phyloP scores from a whole-genome alignment of 495 filamentous ascomycete genomes.

The Hypoxylon trugodes region DNA sequence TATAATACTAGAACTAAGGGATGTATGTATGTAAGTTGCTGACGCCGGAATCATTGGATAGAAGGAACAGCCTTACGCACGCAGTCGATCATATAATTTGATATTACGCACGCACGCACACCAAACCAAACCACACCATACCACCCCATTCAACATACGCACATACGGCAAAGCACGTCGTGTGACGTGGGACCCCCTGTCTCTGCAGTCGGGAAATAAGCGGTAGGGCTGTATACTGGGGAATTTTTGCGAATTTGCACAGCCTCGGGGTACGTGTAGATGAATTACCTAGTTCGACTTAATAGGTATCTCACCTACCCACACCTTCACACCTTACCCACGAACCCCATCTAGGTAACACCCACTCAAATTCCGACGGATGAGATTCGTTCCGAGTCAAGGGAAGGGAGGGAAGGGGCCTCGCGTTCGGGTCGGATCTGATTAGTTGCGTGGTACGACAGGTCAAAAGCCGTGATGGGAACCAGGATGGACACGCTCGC shows the following conservation, averaged over 20 bases:
- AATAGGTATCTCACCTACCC: not conserved
- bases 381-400: conserved; percentile 12
- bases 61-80: conserved; percentile 1
- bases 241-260: no score
- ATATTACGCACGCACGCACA: no score
- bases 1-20: not conserved
- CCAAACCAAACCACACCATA: no score
- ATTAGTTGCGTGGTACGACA: not conserved
- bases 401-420: not conserved
- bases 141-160: no score
- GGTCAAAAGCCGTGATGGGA: not conserved
- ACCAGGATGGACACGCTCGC: not conserved
- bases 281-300: not conserved
- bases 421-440: not conserved
- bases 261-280: conserved; percentile 2
- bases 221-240: conserved; percentile 15
- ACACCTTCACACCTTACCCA: not conserved
- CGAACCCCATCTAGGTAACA: not conserved
- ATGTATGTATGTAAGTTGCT: no score
- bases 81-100: no score
- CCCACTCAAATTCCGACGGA: no score
- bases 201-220: conserved; percentile 20
- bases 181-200: conserved; percentile 12
- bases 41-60: not conserved
- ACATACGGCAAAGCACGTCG: no score